Conservation (phyloP, 2,329 filamentous ascomycete genomes). For the Diaporthe ampelina region DNA sequence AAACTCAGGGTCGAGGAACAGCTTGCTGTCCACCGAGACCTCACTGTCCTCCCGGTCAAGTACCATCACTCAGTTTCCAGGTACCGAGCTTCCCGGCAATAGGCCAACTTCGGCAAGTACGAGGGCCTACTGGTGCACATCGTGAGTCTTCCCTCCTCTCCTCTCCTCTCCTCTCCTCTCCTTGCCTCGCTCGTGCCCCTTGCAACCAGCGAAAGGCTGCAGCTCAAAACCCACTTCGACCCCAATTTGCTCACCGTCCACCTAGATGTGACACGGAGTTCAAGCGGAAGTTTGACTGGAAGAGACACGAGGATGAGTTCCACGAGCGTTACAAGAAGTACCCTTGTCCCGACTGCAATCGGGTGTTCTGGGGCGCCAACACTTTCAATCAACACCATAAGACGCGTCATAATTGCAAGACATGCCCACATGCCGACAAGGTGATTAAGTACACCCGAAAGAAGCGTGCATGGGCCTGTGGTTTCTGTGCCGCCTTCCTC, state of each 20-base stretch:
- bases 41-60: slow-evolving; percentile 52
- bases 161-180: not conserved
- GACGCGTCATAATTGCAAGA: slow-evolving; percentile 73
- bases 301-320: slow-evolving; percentile 78
- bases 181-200: slow-evolving; percentile 24
- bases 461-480: slow-evolving; percentile 78
- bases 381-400: slow-evolving; percentile 79
- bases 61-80: slow-evolving; percentile 50
- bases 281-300: slow-evolving; percentile 78
- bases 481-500: slow-evolving; percentile 75
- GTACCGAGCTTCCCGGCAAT: slow-evolving; percentile 54
- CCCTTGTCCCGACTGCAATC: slow-evolving; percentile 77
- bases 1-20: slow-evolving; percentile 63
- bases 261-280: slow-evolving; percentile 71
- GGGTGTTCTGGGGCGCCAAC: slow-evolving; percentile 77
- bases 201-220: slow-evolving; percentile 44
- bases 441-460: slow-evolving; percentile 71
- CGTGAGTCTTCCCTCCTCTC: slow-evolving; percentile 50
- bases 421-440: slow-evolving; percentile 75
- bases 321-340: slow-evolving; percentile 78
- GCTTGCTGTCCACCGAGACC: slow-evolving; percentile 58
- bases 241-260: slow-evolving; percentile 56
- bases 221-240: not conserved
- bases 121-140: slow-evolving; percentile 70
- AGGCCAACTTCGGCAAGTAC: slow-evolving; percentile 49